Percentiles rank a stretch among this genome's conserved stretches.
phyloP scores from a whole-genome alignment of 1,284 basidiomycete genomes.

The Paramarasmius palmivorus region DNA sequence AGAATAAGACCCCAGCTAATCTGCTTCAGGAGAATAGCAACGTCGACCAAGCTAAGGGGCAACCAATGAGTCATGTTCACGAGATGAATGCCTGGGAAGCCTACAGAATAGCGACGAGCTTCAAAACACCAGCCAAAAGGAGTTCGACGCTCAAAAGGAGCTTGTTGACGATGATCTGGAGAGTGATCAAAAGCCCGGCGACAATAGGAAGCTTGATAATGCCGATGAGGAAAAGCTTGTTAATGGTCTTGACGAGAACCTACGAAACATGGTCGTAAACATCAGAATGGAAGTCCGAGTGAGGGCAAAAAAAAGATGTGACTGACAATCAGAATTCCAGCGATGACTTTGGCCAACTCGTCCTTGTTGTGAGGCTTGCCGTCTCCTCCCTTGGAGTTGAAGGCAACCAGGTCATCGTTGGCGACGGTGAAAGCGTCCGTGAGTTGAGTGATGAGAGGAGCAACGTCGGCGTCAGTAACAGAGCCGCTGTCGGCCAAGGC shows the following conservation, averaged over 20 bases:
- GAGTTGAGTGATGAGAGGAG: slow-evolving; percentile 4
- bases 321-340: slow-evolving; percentile 9
- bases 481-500: slow-evolving; percentile 7
- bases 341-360: slow-evolving; percentile 11
- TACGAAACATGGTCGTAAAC: too few relatives aligned
- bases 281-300: neutral
- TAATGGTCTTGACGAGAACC: neutral
- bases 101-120: slow-evolving; percentile 8
- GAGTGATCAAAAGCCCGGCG: slow-evolving; percentile 1
- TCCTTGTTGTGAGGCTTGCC: slow-evolving; percentile 7
- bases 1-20: too few relatives aligned
- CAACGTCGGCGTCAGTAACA: slow-evolving; percentile 1
- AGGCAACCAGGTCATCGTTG: neutral
- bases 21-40: too few relatives aligned
- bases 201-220: neutral
- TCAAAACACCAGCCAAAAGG: slow-evolving; percentile 3
- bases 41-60: too few relatives aligned
- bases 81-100: neutral
- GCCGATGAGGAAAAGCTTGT: neutral
- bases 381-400: slow-evolving; percentile 5
- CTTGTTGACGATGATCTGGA: slow-evolving; percentile 7
- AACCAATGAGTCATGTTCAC: neutral
- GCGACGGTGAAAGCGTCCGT: slow-evolving; percentile 7
- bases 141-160: slow-evolving; percentile 5
- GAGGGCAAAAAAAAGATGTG: neutral